These are phyloP conservation scores for Mycena haematopus DNA, from an alignment of 768 basidiomycete species.

Conservation along the genomic window DNA sequence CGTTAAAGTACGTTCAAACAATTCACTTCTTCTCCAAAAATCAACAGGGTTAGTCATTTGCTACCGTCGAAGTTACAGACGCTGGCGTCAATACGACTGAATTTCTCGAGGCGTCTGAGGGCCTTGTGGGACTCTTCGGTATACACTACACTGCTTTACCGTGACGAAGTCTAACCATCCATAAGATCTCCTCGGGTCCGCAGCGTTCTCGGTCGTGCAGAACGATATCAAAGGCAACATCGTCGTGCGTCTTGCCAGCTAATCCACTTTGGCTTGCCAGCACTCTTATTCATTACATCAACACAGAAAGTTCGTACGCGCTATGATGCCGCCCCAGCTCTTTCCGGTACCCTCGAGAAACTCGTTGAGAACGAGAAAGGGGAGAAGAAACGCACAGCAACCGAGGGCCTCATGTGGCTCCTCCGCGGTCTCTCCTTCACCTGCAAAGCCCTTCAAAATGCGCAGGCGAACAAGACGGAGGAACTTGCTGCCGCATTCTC, in stretches of 20 bases:
- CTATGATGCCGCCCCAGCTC: slow-evolving; percentile 66
- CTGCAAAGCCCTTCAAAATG: slow-evolving; percentile 73
- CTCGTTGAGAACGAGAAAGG: slow-evolving; percentile 84
- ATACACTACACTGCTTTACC: slow-evolving; percentile 32
- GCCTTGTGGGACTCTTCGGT: slow-evolving; percentile 93
- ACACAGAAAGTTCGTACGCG: slow-evolving; percentile 88
- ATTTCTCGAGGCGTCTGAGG: slow-evolving; percentile 89
- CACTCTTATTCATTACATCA: not conserved
- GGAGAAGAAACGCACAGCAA: slow-evolving; percentile 88
- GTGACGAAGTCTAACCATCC: slow-evolving; percentile 3
- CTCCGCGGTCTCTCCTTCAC: slow-evolving; percentile 93
- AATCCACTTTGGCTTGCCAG: slow-evolving; percentile 8
- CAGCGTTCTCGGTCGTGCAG: slow-evolving; percentile 85
- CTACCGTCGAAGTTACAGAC: slow-evolving; percentile 85
- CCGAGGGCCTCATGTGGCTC: slow-evolving; percentile 94
- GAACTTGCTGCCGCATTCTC: slow-evolving; percentile 81
- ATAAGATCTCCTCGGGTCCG: slow-evolving; percentile 83
- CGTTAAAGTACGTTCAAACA: slow-evolving; percentile 55
- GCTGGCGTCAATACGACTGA: slow-evolving; percentile 86
- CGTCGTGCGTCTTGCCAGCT: slow-evolving; percentile 54
- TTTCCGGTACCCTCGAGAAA: slow-evolving; percentile 81
- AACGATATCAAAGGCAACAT: slow-evolving; percentile 93
- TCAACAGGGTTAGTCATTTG: slow-evolving; percentile 73
- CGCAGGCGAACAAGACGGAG: slow-evolving; percentile 64
- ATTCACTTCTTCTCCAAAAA: not conserved